Base-by-base conservation (phyloP, 306 rosid genomes). In the Gynostemma pentaphyllum region DNA sequence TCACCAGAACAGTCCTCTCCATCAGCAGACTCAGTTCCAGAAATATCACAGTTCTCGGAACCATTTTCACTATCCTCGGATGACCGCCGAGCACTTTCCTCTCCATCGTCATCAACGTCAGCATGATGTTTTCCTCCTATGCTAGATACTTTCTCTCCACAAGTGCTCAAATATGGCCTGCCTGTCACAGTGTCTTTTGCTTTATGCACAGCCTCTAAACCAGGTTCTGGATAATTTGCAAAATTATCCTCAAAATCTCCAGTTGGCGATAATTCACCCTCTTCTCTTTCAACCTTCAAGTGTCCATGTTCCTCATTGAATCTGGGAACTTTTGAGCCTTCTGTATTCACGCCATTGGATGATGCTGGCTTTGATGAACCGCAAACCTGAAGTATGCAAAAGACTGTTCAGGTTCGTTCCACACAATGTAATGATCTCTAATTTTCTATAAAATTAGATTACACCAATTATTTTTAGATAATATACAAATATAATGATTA, bases 181-280 rank as follows among this genome's bases (percentile, higher is more conserved):
- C 81, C 75, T 40, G 74, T 82, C 50, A 9, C 72, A 56, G 23
- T 56, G 65, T 74, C 76, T 23, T 81, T 88, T 74, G 80, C 71
- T 71, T 78, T 83, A 0, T 74, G 75, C 41, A 68, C 34, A 42
- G 78, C 70, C 66, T 74, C 82, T 47, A 44, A 53, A 63, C 69
- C 75, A 61, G 75, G 68, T 73, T 81, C 81, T 80, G 75, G 85
- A 72, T 81, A 78, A 55, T 68, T 85, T 50, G 76, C 82, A 72
- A 81, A 86, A 69, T 88, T 92, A 75, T 88, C 95, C 78, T 92
- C 99, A 36, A 75, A 83, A 54, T 86, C 97, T 62, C 79, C 95
- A 23, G 65, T 80, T 7, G 99, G 99, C 2, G 99, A 94, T 67
- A 94, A 82, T 74, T 94, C 99, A 50, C 99, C 99, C 79, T 94